These are phyloP conservation scores for Stylonectria norvegica DNA, from an alignment of 2,329 filamentous ascomycete genomes.

Conservation along the genomic window DNA sequence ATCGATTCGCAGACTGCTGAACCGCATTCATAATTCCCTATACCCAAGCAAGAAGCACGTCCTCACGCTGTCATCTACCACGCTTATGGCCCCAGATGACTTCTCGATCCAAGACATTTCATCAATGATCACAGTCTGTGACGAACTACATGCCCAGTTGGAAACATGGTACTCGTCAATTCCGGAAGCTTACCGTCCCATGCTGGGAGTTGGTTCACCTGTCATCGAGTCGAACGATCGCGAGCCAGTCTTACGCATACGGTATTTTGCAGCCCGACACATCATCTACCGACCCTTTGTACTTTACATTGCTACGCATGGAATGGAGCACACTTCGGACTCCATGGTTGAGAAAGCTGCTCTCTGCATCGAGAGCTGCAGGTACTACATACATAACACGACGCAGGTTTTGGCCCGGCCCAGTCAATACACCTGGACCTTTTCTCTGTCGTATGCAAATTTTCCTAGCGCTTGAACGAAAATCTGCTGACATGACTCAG, in stretches of 20 bases:
- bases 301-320: slow-evolving; percentile 26
- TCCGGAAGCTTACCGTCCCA: slow-evolving; percentile 28
- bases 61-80: slow-evolving; percentile 23
- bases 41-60: slow-evolving; percentile 27
- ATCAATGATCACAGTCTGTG: slow-evolving; percentile 26
- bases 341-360: slow-evolving; percentile 28
- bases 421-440: slow-evolving; percentile 35
- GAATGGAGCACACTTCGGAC: slow-evolving; percentile 11
- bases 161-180: slow-evolving; percentile 32
- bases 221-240: slow-evolving; percentile 22
- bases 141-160: slow-evolving; percentile 31
- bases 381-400: slow-evolving; percentile 28
- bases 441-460: slow-evolving; percentile 29
- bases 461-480: neutral
- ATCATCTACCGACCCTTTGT: slow-evolving; percentile 34
- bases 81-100: slow-evolving; percentile 24
- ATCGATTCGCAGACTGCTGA: slow-evolving; percentile 30
- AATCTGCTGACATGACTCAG: slow-evolving; percentile 14
- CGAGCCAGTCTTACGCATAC: slow-evolving; percentile 27
- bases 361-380: slow-evolving; percentile 31
- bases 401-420: slow-evolving; percentile 26
- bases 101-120: slow-evolving; percentile 27
- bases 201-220: slow-evolving; percentile 13
- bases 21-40: slow-evolving; percentile 33
- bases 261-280: slow-evolving; percentile 32